Conservation (phyloP, 1,284 basidiomycete species). For the Rhizopogon hawkerae region DNA sequence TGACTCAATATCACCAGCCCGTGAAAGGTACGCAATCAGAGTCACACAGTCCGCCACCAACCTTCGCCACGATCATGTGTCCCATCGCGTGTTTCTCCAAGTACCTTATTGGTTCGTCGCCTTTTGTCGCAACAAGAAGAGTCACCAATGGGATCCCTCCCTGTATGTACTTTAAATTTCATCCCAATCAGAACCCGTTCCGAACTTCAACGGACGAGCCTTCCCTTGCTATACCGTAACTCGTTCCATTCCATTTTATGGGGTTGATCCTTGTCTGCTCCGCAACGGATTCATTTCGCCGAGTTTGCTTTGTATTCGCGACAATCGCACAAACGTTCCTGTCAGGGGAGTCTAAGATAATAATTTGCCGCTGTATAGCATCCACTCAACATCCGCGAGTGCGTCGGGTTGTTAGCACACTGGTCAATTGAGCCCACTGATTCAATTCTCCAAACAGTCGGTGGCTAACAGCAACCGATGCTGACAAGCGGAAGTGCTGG, state of each 20-base stretch:
- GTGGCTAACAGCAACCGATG: not conserved
- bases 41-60: conserved; percentile 10
- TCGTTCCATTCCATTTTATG: conserved; percentile 14
- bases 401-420: not conserved
- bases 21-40: not conserved
- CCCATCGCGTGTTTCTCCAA: conserved; percentile 8
- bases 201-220: conserved; percentile 11
- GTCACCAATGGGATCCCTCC: conserved; percentile 5
- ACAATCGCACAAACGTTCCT: conserved; percentile 13
- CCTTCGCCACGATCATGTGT: conserved; percentile 16
- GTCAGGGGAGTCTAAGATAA: conserved; percentile 9
- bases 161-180: not conserved
- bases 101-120: conserved; percentile 11
- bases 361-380: conserved; percentile 2
- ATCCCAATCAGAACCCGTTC: conserved; percentile 4
- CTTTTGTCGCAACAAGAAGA: not conserved
- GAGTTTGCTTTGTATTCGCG: conserved; percentile 11
- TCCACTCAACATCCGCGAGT: not conserved
- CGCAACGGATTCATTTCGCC: conserved; percentile 18
- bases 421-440: not conserved
- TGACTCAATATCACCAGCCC: not conserved
- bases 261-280: conserved; percentile 27
- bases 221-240: not conserved
- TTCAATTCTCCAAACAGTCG: not conserved
- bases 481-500: not conserved